phyloP scores from a whole-genome alignment of 2,329 filamentous ascomycete species.

The Aspergillus niger region DNA sequence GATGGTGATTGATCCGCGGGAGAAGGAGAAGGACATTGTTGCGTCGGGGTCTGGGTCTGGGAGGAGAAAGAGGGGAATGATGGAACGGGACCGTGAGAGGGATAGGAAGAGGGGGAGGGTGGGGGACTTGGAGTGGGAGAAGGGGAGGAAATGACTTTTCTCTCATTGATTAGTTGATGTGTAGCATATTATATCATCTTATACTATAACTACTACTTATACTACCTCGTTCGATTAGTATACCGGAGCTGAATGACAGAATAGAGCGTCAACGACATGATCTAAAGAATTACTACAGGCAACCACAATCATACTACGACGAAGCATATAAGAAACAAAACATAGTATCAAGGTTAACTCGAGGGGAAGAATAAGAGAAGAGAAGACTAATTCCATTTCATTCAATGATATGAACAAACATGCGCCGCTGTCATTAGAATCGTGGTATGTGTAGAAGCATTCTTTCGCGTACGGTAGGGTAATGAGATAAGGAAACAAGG shows the following conservation, averaged over 20 bases:
- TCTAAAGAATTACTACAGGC: too few species aligned
- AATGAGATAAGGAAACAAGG: neutral
- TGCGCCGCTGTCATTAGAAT: constrained; percentile 3
- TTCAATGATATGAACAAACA: neutral
- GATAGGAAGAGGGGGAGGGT: constrained; percentile 39
- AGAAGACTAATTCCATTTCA: constrained; percentile 1
- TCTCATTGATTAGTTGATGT: too few species aligned
- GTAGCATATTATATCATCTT: too few species aligned
- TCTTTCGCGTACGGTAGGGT: neutral
- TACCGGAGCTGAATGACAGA: too few species aligned
- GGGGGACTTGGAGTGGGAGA: constrained; percentile 41
- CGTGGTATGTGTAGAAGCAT: neutral
- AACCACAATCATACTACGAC: too few species aligned
- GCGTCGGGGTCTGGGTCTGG: constrained; percentile 57
- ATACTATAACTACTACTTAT: too few species aligned
- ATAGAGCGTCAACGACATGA: too few species aligned
- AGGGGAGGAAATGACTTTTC: neutral
- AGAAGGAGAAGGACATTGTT: constrained; percentile 73
- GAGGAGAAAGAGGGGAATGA: constrained; percentile 43
- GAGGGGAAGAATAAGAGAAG: constrained; percentile 3
- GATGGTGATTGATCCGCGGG: constrained; percentile 88
- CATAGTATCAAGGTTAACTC: too few species aligned
- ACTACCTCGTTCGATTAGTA: too few species aligned
- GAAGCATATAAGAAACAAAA: too few species aligned
- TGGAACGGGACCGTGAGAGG: constrained; percentile 41